Base-by-base conservation (phyloP, 306 rosid species). In the Vigna angularis region DNA sequence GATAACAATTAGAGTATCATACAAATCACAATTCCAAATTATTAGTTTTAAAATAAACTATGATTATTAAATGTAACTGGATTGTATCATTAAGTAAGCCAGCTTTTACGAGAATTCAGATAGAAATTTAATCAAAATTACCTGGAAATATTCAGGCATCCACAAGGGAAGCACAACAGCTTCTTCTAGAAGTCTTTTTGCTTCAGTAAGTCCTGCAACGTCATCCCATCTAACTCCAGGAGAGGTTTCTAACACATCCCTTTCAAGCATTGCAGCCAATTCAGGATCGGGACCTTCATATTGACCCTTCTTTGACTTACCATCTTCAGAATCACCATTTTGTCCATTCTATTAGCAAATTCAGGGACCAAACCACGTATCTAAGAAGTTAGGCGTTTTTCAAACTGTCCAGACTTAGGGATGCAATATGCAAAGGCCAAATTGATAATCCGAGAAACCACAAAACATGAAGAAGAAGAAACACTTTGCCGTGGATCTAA, bases 191-290 rank as follows among this genome's bases (percentile, higher is more conserved):
- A 96, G 96, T 74, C 98, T 89, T 78, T 96, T 96, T 32, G 99
- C 99, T 84, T 96, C 99, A 49, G 88, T 86, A 71, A 96, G 82
- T 64, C 99, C 99, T 0, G 99, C 99, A 77, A 93, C 97, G 79
- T 93, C 99, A 24, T 96, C 99, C 99, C 99, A 96, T 89, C 97
- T 91, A 74, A 96, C 99, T 64, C 99, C 99, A 51, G 98, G 99
- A 79, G 96, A 90, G 49, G 91, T 91, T 84, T 96, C 99, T 82
- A 96, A 81, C 76, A 96, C 98, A 15, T 96, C 99, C 81, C 96
- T 88, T 83, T 93, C 99, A 30, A 96, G 98, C 99, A 96, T 96
- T 78, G 85, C 99, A 66, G 99, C 99, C 88, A 96, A 88, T 56
- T 96, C 99, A 65, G 97, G 90, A 90, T 94, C 98, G 76, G 99